These are phyloP conservation scores for Candida dajiaensis DNA, from an alignment of 805 yeast genomes.

Conservation along the genomic window DNA sequence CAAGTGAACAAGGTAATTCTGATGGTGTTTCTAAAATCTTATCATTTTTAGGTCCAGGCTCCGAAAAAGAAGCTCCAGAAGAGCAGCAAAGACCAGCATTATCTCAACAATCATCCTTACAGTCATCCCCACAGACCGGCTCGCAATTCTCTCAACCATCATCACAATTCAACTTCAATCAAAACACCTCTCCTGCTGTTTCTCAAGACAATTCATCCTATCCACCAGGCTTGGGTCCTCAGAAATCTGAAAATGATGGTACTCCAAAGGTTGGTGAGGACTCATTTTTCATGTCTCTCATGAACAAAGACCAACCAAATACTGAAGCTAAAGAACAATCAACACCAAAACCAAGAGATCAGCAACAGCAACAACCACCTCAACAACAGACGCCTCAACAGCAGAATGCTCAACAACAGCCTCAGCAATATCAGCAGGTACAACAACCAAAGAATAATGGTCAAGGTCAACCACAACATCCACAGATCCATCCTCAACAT, in stretches of 20 bases:
- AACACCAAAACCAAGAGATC: conserved; percentile 3
- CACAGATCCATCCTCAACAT: conserved; percentile 3
- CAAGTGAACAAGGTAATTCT: not conserved
- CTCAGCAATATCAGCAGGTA: conserved; percentile 7
- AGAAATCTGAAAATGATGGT: not conserved
- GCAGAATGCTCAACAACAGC: not conserved
- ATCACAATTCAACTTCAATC: not conserved
- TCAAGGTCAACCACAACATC: conserved; percentile 1
- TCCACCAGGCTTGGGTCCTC: conserved; percentile 12
- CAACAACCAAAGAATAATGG: conserved; percentile 4
- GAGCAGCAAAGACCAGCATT: conserved; percentile 1
- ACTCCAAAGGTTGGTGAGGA: conserved; percentile 6
- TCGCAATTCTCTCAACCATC: not conserved
- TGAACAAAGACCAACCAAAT: conserved; percentile 14
- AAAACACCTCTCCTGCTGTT: conserved; percentile 1
- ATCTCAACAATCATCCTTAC: not conserved
- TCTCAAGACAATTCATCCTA: not conserved
- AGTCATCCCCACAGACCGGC: not conserved
- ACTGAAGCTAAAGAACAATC: not conserved
- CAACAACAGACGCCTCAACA: conserved; percentile 4
- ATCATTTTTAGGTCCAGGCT: conserved; percentile 17
- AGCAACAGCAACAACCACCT: not conserved
- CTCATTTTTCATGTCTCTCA: conserved; percentile 22
- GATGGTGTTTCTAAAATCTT: conserved; percentile 23
- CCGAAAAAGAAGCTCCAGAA: not conserved